These are phyloP conservation scores for Wickerhamiella azymoides DNA, from an alignment of 805 yeast species.

Conservation along the genomic window DNA sequence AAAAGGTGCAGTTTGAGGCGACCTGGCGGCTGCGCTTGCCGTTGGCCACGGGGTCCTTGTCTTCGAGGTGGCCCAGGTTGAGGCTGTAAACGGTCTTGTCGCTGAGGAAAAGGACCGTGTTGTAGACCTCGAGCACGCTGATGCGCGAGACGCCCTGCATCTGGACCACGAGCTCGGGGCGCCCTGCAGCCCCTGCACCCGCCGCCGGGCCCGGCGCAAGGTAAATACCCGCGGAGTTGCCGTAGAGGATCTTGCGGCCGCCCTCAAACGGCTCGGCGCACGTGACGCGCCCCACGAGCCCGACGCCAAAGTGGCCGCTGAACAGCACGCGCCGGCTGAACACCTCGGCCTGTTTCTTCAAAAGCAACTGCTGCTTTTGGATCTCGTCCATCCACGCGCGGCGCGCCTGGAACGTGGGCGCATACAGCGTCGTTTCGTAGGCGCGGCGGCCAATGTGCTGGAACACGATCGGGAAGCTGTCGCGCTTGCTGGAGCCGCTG, in stretches of 20 bases:
- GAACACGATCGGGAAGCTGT: slow-evolving; percentile 34
- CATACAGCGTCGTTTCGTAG: slow-evolving; percentile 31
- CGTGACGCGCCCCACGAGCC: slow-evolving; percentile 48
- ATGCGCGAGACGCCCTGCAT: slow-evolving; percentile 72
- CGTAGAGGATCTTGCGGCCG: slow-evolving; percentile 77
- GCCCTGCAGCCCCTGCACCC: slow-evolving; percentile 28
- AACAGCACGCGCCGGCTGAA: slow-evolving; percentile 65
- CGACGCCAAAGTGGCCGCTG: slow-evolving; percentile 58
- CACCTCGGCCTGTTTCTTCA: slow-evolving; percentile 61
- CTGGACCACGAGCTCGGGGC: slow-evolving; percentile 59
- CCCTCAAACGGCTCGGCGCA: slow-evolving; percentile 93
- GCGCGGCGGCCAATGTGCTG: slow-evolving; percentile 38
- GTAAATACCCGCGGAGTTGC: slow-evolving; percentile 85
- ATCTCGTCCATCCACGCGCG: slow-evolving; percentile 70
- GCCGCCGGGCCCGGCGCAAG: slow-evolving; percentile 22
- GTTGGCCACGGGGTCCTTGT: slow-evolving; percentile 30
- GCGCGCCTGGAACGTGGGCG: slow-evolving; percentile 40
- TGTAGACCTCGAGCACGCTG: slow-evolving; percentile 84
- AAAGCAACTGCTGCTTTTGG: slow-evolving; percentile 59
- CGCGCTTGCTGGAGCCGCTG: slow-evolving; percentile 13
- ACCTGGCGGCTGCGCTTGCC: slow-evolving; percentile 56
- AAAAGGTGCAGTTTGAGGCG: slow-evolving; percentile 76
- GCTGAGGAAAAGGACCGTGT: slow-evolving; percentile 61
- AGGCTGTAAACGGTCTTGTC: slow-evolving; percentile 73
- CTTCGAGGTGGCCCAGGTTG: slow-evolving; percentile 46